A percentile compares a stretch with the other conserved stretches of the same genome.
phyloP scores from a whole-genome alignment of 176 grass and related monocot genomes.

The Phyllostachys edulis region DNA sequence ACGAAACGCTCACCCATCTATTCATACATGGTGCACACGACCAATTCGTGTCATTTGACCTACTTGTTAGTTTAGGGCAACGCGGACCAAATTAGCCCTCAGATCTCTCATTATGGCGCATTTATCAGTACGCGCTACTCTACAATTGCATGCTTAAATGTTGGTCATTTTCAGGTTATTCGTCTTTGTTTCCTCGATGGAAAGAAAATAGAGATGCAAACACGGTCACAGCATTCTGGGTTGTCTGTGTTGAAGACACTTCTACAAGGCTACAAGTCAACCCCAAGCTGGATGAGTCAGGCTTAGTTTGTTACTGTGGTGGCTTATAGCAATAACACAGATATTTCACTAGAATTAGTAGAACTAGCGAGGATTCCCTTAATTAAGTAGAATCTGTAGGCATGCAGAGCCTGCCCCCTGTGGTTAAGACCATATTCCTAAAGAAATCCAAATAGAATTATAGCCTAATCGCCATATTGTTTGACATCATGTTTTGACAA shows the following conservation, averaged over 20 bases:
- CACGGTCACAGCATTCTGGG: not conserved
- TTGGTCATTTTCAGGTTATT: not conserved
- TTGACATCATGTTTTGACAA: too few species aligned
- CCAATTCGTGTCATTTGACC: not conserved
- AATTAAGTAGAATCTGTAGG: too few species aligned
- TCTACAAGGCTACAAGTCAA: not conserved
- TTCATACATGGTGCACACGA: not conserved
- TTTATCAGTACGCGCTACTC: not conserved
- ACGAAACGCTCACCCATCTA: not conserved
- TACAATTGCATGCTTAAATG: not conserved
- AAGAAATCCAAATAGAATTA: too few species aligned
- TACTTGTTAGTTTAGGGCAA: not conserved
- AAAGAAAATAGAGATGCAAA: not conserved
- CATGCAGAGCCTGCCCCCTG: too few species aligned
- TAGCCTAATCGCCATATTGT: too few species aligned
- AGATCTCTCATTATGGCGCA: not conserved
- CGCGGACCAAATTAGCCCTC: not conserved
- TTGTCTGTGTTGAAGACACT: not conserved
- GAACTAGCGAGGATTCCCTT: not conserved
- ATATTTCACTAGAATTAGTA: not conserved
- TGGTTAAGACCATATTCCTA: too few species aligned
- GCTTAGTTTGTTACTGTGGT: not conserved
- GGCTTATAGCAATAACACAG: too few species aligned
- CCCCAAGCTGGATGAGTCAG: not conserved
- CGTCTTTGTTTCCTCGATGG: not conserved